Conservation (phyloP, 2,329 filamentous ascomycete genomes). For the Aaosphaeria pasadenensis region DNA sequence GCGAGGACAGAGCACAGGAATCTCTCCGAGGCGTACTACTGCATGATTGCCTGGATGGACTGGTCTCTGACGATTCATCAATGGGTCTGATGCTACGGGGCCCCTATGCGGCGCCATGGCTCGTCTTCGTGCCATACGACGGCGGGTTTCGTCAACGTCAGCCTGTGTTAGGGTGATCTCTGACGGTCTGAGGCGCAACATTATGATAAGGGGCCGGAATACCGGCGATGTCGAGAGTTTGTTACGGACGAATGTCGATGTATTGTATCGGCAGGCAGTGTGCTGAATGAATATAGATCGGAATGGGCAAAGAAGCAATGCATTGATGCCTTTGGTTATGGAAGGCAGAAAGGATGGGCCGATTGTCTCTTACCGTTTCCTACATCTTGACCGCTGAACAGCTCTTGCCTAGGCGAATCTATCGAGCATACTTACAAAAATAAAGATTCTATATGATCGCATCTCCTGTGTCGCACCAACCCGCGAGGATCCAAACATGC, state of each 20-base stretch:
- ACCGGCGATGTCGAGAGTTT: too few relatives aligned
- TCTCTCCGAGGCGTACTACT: conserved; percentile 19
- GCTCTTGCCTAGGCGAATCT: too few relatives aligned
- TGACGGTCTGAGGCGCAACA: conserved; percentile 35
- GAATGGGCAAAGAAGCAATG: background rate
- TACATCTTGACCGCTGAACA: too few relatives aligned
- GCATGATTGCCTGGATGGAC: conserved; percentile 28
- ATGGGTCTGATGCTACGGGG: too few relatives aligned
- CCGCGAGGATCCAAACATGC: too few relatives aligned
- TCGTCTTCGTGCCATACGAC: conserved; percentile 27
- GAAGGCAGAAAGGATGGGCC: background rate
- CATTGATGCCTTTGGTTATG: background rate
- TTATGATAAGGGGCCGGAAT: conserved; percentile 5
- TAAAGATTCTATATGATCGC: too few relatives aligned
- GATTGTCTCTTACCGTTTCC: too few relatives aligned
- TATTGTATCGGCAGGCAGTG: too few relatives aligned
- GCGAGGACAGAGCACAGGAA: conserved; percentile 24
- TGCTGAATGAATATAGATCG: too few relatives aligned
- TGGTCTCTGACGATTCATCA: conserved; percentile 23
- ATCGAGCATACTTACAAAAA: too few relatives aligned
- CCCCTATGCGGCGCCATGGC: conserved; percentile 4
- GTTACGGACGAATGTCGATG: too few relatives aligned
- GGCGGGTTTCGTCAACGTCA: conserved; percentile 33
- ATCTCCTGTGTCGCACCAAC: too few relatives aligned
- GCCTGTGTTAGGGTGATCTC: conserved; percentile 36